Base-by-base conservation (phyloP, 176 grass and related monocot genomes). In the Zea mays region DNA sequence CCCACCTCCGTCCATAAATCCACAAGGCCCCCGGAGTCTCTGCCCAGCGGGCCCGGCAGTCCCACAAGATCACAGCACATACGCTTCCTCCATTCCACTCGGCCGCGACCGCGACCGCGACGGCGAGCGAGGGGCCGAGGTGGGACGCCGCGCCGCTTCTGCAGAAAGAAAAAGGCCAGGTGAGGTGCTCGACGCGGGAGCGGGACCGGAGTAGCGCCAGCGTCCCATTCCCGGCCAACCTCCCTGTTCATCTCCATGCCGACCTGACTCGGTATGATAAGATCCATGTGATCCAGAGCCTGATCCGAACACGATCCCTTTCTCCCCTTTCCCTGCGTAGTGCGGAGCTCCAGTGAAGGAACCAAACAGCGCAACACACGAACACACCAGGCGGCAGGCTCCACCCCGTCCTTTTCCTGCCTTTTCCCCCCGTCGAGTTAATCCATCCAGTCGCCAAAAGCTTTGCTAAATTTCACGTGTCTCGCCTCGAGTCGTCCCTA, bases 381-480 rank as follows among this genome's bases (percentile, higher is more conserved):
- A 55, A 3, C 64, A 47, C 61, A 75, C 62, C 19, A 4, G 69
- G 52, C 16, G 16, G 16, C 52, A 55, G 16, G 47, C 33, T 27
- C 15, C 70, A 33, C 47, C 33, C 47, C n/a, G 39, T 27, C 38
- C 14, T 76, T 37, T 16, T 21, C 14, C 12, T 7, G 16, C 43
- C 27, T 21, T 86, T 76, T 27, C 1, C 27, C 8, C 63, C 15
- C 49, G 8, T 19, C 75, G 50, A 73, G 66, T 6, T 44, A 69
- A 62, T 74, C 51, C 8, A 58, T 72, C 58, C 12, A 20, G 20
- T 38, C 6, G 13, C 17, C 9, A 21, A 38, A 62, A 76, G 78
- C 45, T 86, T 86, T 17, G 41, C 85, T 44, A 68, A 52, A 73
- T 62, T 68, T 87, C 85, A 79, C 75, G 69, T 79, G 80, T 38